Evolutionary conservation across 305 asterid species (phyloP), one percentile per base, ranked within the genome.

Genomic region (Fraxinus sp.): DNA sequence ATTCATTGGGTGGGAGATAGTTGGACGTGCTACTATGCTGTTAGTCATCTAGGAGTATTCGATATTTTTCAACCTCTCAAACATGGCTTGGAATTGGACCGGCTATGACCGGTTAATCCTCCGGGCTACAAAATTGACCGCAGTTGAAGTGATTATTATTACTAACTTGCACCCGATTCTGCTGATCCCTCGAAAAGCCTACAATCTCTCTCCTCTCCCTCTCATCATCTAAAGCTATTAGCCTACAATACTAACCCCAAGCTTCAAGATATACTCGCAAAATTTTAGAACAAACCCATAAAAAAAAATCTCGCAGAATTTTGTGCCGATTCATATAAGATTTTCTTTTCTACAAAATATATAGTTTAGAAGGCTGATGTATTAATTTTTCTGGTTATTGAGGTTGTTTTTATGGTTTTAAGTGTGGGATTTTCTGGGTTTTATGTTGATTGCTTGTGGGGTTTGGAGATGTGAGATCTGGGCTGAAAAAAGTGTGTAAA

Each of bases 381-480:
- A 9, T 26, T 26, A 22, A n/a, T 18, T 59, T 6, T 59, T 52
- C 70, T 20, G 70, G 30, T 2, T 59, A 18, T 59, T 59, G 13
- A 22, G 26, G 70, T 20, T 18, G 26, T 59, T 59, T 59, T 59
- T 59, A 20, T 18, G 70, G 70, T 59, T 7, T 18, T 68, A 1
- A 26, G 37, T 68, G 75, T 26, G 20, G 8, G 1, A 68, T 68
- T 68, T 68, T 80, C 26, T 68, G 75, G 36, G 8, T 26, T 52
- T 36, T 78, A 14, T 75, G 14, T 81, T 77, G 8, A 10, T 68
- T 68, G 75, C 37, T 18, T 35, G 33, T 76, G 84, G 83, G 77
- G 52, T 62, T 77, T 78, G 81, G 88, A 66, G 86, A 92, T 92
- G 94, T 82, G 93, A 89, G 97, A 91, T 91, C 97, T 92, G 92